Evolutionary conservation across 179 eudicot species (phyloP).

Genomic region (Vitellaria paradoxa): DNA sequence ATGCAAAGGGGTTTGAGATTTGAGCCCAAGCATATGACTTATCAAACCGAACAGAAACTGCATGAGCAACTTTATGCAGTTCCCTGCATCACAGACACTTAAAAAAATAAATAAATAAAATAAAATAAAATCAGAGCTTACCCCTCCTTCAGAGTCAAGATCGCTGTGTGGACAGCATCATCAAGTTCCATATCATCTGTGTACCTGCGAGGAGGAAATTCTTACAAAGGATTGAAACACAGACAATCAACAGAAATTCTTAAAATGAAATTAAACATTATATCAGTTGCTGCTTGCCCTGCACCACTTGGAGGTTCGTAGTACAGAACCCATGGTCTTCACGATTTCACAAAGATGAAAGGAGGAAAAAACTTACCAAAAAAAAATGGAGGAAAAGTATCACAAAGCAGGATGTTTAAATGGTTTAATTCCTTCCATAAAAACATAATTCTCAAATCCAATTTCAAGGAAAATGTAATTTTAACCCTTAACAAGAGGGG

Average conservation of each 20-base stretch:
- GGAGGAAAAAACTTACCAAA: neutral
- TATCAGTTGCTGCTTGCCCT: neutral
- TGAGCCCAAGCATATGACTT: neutral
- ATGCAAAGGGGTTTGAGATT: no score
- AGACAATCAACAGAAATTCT: neutral
- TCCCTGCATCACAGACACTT: neutral
- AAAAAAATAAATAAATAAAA: neutral
- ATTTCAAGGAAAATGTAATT: neutral
- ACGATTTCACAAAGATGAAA: neutral
- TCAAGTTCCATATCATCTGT: slow-evolving; percentile 98
- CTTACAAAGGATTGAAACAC: neutral
- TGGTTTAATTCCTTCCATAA: neutral
- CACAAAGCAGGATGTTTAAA: neutral
- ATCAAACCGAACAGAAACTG: neutral
- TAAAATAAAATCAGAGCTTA: slow-evolving; percentile 31
- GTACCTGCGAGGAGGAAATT: slow-evolving; percentile 53
- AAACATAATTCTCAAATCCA: neutral
- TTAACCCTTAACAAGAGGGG: neutral
- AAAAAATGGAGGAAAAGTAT: neutral
- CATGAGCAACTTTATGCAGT: neutral
- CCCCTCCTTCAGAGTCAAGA: slow-evolving; percentile 97
- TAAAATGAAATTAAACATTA: neutral
- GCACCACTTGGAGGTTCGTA: neutral
- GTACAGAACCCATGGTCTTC: neutral
- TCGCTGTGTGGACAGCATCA: slow-evolving; percentile 98